Conservation (phyloP, 495 filamentous ascomycete genomes). For the Aspergillus panamensis region DNA sequence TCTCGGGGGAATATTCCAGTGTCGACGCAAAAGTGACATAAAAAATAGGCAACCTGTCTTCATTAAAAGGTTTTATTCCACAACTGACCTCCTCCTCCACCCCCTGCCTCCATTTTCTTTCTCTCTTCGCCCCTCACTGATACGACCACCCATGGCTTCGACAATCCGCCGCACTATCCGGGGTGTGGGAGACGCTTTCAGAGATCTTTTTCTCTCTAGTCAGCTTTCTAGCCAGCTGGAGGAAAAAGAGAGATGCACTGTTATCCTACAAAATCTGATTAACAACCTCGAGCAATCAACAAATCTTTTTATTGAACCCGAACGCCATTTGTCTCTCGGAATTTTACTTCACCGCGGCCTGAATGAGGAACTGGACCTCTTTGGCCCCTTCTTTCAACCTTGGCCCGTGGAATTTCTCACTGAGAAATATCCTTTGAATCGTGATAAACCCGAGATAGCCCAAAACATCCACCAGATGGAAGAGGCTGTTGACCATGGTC, state of each 20-base stretch:
- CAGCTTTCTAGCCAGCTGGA: background rate
- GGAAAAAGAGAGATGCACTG: background rate
- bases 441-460: background rate
- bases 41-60: too few relatives aligned
- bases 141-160: background rate
- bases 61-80: too few relatives aligned
- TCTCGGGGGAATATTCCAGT: too few relatives aligned
- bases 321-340: background rate
- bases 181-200: background rate
- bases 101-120: too few relatives aligned
- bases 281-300: background rate
- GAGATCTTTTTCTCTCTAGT: background rate
- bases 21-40: too few relatives aligned
- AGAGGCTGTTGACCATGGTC: background rate
- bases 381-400: background rate
- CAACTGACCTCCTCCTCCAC: too few relatives aligned
- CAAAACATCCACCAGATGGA: background rate
- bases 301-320: background rate
- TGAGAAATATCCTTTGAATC: background rate
- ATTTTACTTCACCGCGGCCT: background rate
- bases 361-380: background rate
- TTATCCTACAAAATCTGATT: background rate
- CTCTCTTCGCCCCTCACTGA: too few relatives aligned
- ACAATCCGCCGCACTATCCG: background rate
- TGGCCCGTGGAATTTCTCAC: background rate